Evolutionary conservation across 2,329 filamentous ascomycete species (phyloP), one percentile per base, ranked within the genome.

Genomic region (Colletotrichum higginsianum): DNA sequence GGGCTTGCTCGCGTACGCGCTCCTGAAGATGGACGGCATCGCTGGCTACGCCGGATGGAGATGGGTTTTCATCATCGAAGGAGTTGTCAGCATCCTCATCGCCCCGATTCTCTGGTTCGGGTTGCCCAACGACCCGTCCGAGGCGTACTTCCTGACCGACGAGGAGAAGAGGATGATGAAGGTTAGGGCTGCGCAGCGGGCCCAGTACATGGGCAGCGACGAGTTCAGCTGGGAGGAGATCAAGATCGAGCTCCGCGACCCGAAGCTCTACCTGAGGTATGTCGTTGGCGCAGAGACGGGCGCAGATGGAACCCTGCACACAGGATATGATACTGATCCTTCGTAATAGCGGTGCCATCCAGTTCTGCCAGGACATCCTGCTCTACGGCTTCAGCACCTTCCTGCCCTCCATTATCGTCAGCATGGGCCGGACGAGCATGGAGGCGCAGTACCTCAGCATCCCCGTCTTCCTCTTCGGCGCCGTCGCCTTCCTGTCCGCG

Each of bases 301-400:
- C 26, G 26, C 26, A 8, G 21, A 21, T 60, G 15, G 4, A 6
- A 16, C 1, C 1, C 13, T 4, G 38, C 2, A 11, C 18, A 42
- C 5, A 40, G 30, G 15, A 63, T 64, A 47, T 35, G 30, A 35
- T 35, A 35, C 30, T 35, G 30, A 35, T 61, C 47, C 74, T 8
- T 60, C 9, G 8, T 5, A 65, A 60, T 26, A 70, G 65, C 67
- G 84, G 82, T 6, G 72, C 78, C 30, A 86, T 86, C 21, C 86
- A 88, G 57, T 88, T 89, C 76, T 87, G 85, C 61, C 83, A 86
- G 68, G 85, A 87, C 68, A 85, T 86, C 35, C 78, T 87, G 53
- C 80, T 87, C 0, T 89, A 88, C 75, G 88, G 87, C n/a, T 89
- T 90, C 77, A 86, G 84, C 73, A 89, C 87, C 12, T 90, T 90